Evolutionary conservation across 176 grass and related monocot species (phyloP), one percentile per base, ranked within the genome.

Genomic region (Triticum turgidum): DNA sequence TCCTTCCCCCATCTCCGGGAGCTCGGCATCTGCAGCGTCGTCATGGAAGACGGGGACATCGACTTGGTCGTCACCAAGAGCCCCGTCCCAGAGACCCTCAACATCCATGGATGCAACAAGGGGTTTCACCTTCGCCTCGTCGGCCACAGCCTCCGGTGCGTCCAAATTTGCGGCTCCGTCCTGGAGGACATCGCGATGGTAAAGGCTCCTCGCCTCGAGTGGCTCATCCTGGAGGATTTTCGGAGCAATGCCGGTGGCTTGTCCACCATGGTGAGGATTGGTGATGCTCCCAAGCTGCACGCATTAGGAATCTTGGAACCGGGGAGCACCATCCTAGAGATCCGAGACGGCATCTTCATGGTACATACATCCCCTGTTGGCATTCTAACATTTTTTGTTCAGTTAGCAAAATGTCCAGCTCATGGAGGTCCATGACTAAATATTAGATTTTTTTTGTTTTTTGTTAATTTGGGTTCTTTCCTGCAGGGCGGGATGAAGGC

Each of bases 251-350:
- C 3, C 7, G 21, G 75, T 17, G 74, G 63, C 33, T 54, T 45
- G n/a, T 78, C 44, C 9, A 18, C 20, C 58, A 76, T 59, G 59
- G 10, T 84, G 39, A 76, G 61, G 82, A 84, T 84, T 34, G 82
- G 12, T 9, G 41, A 25, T 56, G 83, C 73, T 62, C 73, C 83
- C 21, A 85, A 29, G 0, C 61, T 85, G 44, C 45, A 17, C 12
- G 15, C 49, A 7, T 52, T 85, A 24, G 77, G 77, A 39, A 38
- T 41, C 22, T 30, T 83, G 69, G 54, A 74, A 37, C 52, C 69
- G 7, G 37, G 35, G 29, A 44, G 8, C 3, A 14, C 41, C 34
- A 42, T 12, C 52, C 69, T 83, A 7, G 82, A 74, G 69, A 42
- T 44, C 15, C 22, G 11, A 29, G 18, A 73, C 69, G 44, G 22